Percentiles rank a stretch among this genome's conserved stretches.
Evolutionary conservation across 805 yeast species (phyloP).

Genomic region (Candida krabiensis): DNA sequence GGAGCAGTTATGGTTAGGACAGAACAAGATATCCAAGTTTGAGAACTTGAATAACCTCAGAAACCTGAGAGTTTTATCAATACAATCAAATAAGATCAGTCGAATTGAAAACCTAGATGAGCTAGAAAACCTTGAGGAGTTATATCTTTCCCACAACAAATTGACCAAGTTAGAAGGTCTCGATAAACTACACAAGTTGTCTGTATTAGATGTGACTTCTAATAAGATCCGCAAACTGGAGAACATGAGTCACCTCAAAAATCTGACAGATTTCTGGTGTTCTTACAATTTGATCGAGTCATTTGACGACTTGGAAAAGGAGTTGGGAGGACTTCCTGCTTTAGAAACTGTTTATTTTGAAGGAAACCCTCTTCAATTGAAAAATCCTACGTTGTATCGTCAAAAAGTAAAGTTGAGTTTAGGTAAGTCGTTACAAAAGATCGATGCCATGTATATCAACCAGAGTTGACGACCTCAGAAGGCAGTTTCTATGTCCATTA

Average conservation of each 20-base stretch:
- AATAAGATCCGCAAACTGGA: constrained; percentile 64
- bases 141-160: constrained; percentile 86
- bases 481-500: no score
- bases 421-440: constrained; percentile 71
- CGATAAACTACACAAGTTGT: constrained; percentile 65
- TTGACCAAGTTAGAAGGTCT: constrained; percentile 73
- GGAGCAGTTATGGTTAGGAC: constrained; percentile 89
- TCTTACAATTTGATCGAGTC: constrained; percentile 69
- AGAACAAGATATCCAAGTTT: constrained; percentile 68
- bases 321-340: constrained; percentile 59
- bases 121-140: constrained; percentile 72
- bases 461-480: no score
- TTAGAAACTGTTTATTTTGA: constrained; percentile 92
- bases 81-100: constrained; percentile 80
- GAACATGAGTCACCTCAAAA: constrained; percentile 59
- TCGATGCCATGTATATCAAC: constrained; percentile 78
- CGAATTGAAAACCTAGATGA: constrained; percentile 80
- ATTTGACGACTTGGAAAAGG: constrained; percentile 66
- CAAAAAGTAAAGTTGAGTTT: constrained; percentile 75
- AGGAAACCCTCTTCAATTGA: constrained; percentile 81
- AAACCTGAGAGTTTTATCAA: constrained; percentile 74
- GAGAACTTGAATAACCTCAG: constrained; percentile 59
- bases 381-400: constrained; percentile 79
- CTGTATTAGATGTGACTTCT: constrained; percentile 77
- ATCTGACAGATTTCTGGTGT: constrained; percentile 94